phyloP scores from a whole-genome alignment of 1,139 yeast species.

The Candida sp. region DNA sequence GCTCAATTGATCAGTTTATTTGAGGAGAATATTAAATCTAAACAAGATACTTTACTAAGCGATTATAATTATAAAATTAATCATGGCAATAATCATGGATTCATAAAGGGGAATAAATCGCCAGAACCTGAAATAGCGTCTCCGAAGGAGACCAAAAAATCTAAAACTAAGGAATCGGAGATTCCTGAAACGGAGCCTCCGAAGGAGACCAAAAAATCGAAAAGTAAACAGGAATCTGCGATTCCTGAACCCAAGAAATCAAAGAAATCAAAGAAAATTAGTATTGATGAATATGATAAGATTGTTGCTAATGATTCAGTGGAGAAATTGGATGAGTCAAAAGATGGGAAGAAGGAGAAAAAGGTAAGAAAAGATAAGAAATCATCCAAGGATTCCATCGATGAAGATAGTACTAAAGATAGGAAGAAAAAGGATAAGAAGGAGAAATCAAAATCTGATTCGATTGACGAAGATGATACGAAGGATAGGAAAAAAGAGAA shows the following conservation, averaged over 20 bases:
- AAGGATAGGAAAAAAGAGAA: background rate
- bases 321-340: background rate
- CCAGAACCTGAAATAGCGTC: background rate
- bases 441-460: no score
- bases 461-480: background rate
- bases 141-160: background rate
- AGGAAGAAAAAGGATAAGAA: background rate
- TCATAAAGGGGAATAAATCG: constrained; percentile 15
- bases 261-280: background rate
- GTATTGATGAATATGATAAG: background rate
- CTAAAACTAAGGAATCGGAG: no score
- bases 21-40: constrained; percentile 41
- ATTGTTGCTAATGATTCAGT: background rate
- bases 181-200: background rate
- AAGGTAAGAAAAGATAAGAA: background rate
- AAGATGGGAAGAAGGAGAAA: background rate
- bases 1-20: constrained; percentile 54
- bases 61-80: constrained; percentile 10
- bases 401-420: no score
- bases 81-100: constrained; percentile 21
- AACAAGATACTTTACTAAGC: constrained; percentile 27
- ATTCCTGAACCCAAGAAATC: no score
- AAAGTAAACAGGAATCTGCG: no score
- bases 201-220: background rate
- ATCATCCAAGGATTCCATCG: no score